phyloP scores from a whole-genome alignment of 148 eudicot species.

The Rhododendron henanense region DNA sequence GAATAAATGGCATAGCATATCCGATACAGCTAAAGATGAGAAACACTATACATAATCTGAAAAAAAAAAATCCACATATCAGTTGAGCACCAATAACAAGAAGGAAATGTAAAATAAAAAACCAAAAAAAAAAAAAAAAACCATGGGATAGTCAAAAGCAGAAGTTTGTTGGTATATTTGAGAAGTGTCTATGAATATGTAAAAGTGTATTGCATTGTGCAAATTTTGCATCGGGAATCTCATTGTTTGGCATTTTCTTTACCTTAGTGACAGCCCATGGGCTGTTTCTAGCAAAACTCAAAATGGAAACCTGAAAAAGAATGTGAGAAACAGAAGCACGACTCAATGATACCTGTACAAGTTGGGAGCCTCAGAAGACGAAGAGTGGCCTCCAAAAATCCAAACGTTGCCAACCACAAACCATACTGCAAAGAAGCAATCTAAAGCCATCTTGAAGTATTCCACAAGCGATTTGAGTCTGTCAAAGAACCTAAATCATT shows the following conservation, averaged over 20 bases:
- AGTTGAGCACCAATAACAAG: conserved; percentile 12
- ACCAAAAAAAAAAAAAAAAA: neutral
- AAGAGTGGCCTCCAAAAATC: conserved; percentile 95
- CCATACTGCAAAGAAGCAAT: conserved; percentile 98
- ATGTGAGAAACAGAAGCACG: neutral
- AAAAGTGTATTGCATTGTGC: neutral
- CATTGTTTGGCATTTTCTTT: neutral
- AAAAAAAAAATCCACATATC: conserved; percentile 5
- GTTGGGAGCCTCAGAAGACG: conserved; percentile 81
- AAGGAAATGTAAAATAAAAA: neutral
- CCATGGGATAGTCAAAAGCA: neutral
- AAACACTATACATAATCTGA: conserved; percentile 88
- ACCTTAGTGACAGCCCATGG: neutral
- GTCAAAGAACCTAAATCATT: conserved; percentile 21
- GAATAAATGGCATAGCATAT: conserved; percentile 93
- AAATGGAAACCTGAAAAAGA: neutral
- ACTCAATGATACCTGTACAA: conserved; percentile 63
- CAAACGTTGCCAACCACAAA: conserved; percentile 97
- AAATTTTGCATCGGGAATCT: neutral
- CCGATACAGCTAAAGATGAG: conserved; percentile 88
- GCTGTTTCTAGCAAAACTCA: neutral
- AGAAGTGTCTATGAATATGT: neutral
- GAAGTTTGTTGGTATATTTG: neutral
- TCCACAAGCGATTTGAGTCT: conserved; percentile 73
- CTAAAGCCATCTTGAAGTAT: conserved; percentile 85